Base-by-base conservation (phyloP, 1,284 basidiomycete species). In the Gyrodon tennesseensis region DNA sequence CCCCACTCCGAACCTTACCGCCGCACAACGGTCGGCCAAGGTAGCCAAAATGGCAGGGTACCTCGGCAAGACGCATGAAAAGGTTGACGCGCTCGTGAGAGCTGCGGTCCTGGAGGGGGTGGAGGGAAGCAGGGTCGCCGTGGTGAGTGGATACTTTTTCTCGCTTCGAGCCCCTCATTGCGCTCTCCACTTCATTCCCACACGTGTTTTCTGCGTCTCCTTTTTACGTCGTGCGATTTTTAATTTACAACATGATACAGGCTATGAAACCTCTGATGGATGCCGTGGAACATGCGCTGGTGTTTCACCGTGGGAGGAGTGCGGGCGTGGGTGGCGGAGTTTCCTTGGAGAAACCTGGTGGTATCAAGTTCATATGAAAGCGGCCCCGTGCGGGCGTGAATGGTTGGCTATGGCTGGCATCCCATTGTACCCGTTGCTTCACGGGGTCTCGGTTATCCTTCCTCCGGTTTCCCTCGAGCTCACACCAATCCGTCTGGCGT, bases 21-120 rank as follows among this genome's bases (percentile, higher is more conserved):
- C 85, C 16, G 82, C 84, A 5, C 88, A 92, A 74, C 88, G 89
- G 69, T 83, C 85, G 1, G 82, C 84, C 4, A 93, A 93, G 73
- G 90, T 89, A 0, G 84, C 85, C 12, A 94, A 92, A 78, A 96
- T 97, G 94, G 85, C 86, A 13, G 84, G 82, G 3, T 96, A 93
- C 73, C 81, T 97, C 40, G 78, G 81, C 43, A 90, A 86, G 74
- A 95, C 91, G 2, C 86, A 84, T 41, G 91, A 90, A 73, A 94
- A 95, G 75, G 86, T 96, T 4, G 84, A 87, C 25, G 88, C 88
- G 2, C 82, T 97, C 27, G 84, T 94, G 21, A 81, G 82, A 53
- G 81, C 83, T 31, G 92, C 89, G 21, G 82, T 82, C 54, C 77
- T 80, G 59, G 82, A 86, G 65, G 87, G 87, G 2, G 79, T 89